Evolutionary conservation across 31 red algal genomes (phyloP).

Genomic region (Asparagopsis taxiformis): DNA sequence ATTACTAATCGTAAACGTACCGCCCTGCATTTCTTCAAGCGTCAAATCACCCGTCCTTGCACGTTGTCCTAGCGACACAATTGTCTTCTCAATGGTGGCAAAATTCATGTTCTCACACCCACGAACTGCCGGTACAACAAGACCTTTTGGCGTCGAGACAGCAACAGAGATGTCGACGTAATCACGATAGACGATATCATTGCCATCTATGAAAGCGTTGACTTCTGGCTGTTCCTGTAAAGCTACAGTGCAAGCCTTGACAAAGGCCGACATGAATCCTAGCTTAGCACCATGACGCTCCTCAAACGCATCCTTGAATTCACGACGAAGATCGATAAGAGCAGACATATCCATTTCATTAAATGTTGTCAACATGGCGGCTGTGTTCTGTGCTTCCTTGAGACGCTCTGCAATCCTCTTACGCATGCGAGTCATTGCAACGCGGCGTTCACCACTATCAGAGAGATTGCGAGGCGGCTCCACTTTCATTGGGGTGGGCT

Average conservation of each 20-base stretch:
- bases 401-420: constrained; percentile 96
- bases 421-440: constrained; percentile 96
- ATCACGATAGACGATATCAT: constrained; percentile 99
- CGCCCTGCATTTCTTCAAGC: constrained; percentile 99
- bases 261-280: constrained; percentile 99
- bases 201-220: constrained; percentile 97
- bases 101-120: constrained; percentile 95
- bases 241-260: constrained; percentile 91
- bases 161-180: constrained; percentile 99
- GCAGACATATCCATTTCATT: constrained; percentile 99
- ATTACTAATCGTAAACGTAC: constrained; percentile 99
- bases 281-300: constrained; percentile 92
- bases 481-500: constrained; percentile 36
- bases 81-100: constrained; percentile 93
- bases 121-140: constrained; percentile 91
- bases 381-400: constrained; percentile 95
- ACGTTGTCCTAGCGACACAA: constrained; percentile 79
- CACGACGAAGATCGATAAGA: constrained; percentile 84
- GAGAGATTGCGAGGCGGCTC: constrained; percentile 39
- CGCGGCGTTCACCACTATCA: constrained; percentile 87
- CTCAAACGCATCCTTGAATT: constrained; percentile 96
- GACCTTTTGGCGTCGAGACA: constrained; percentile 90
- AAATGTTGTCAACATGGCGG: constrained; percentile 99
- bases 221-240: constrained; percentile 95
- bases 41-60: constrained; percentile 81